phyloP scores from a whole-genome alignment of 106 monocot species.

The Ottelia alismoides region DNA sequence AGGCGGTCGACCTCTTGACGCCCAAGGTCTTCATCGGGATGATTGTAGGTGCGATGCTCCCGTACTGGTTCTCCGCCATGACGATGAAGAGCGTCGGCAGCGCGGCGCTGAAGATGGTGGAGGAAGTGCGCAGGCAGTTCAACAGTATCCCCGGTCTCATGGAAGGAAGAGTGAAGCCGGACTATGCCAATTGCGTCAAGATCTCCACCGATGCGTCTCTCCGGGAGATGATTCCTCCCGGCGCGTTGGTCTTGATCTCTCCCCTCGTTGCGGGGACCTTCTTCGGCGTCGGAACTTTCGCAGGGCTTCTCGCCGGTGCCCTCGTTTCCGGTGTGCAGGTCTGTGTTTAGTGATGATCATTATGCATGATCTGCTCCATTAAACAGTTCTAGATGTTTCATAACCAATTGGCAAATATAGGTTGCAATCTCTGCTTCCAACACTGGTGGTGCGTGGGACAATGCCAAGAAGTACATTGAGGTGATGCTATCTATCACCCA shows the following conservation, averaged over 20 bases:
- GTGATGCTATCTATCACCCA: slow-evolving; percentile 14
- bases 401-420: no score
- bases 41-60: slow-evolving; percentile 64
- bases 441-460: slow-evolving; percentile 69
- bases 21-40: slow-evolving; percentile 56
- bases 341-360: not conserved
- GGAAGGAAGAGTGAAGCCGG: slow-evolving; percentile 47
- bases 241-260: slow-evolving; percentile 41
- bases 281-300: slow-evolving; percentile 51
- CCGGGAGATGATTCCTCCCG: slow-evolving; percentile 36
- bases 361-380: no score
- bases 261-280: slow-evolving; percentile 48
- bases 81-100: slow-evolving; percentile 60
- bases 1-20: slow-evolving; percentile 31
- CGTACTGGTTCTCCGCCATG: slow-evolving; percentile 73
- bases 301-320: slow-evolving; percentile 55
- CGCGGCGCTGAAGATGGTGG: slow-evolving; percentile 61
- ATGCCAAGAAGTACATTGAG: slow-evolving; percentile 75
- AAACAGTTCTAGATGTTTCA: no score
- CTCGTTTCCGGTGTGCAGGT: slow-evolving; percentile 68
- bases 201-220: slow-evolving; percentile 57
- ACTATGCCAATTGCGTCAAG: slow-evolving; percentile 59
- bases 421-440: slow-evolving; percentile 23
- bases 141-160: slow-evolving; percentile 51
- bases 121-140: slow-evolving; percentile 57